Base-by-base conservation (phyloP, 192 early-diverging fungal genomes). In the Podila epigama region DNA sequence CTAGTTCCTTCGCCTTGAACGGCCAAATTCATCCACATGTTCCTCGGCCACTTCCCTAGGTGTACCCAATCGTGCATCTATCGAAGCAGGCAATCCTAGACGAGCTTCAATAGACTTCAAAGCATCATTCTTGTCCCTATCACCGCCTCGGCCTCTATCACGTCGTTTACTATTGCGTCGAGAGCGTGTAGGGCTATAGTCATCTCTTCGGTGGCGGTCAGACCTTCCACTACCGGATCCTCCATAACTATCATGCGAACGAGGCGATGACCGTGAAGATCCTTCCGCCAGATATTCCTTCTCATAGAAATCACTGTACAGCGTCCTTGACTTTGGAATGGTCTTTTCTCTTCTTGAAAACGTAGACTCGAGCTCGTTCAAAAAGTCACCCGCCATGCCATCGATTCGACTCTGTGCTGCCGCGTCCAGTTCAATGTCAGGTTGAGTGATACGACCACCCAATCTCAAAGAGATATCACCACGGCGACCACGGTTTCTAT, bases 281-380 rank as follows among this genome's bases (percentile, higher is more conserved):
- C 18, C n/a, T 27, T 77, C 73, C 0, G 59, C 48, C 6, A 77
- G 5, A 18, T 50, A 44, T 33, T 77, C 73, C 16, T 60, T 60
- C 40, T 77, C 73, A 51, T 77, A 77, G 39, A 57, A 77, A 32
- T 77, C 73, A 59, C 73, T 77, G 27, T 77, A 77, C 65, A 77
- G 22, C 1, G 58, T 58, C 32, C 62, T 61, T 15, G 61, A 64
- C 56, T 68, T 63, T 9, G 73, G 73, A 5, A 77, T 68, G 0
- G 60, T 44, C 51, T 77, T 77, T 25, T 77, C 73, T 12, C 73
- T 61, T 9, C 66, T 42, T 13, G 50, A 53, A 18, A 77, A 77
- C 6, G 64, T 68, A 0, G 73, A 77, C 41, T 77, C 66, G 37
- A 77, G 66, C 34, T 77, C 73, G 13, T 58, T 34, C n/a, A 77